A percentile compares a stretch with the other conserved stretches of the same genome.
Conservation (phyloP, 2,329 filamentous ascomycete species). For the Dissoconium aciculare region DNA sequence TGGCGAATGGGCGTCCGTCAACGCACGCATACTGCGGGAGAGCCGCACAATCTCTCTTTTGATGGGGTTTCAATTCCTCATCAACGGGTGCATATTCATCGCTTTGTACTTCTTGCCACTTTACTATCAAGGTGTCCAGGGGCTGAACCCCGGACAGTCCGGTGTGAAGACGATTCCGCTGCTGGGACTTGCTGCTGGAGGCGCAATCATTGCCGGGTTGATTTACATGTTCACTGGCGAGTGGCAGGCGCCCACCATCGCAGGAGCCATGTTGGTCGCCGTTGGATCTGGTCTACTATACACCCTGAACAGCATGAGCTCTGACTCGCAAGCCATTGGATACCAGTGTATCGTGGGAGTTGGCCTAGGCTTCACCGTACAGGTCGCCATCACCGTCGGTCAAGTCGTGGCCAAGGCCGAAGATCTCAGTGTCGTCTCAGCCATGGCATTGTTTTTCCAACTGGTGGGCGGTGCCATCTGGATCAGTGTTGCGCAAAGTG, state of each 20-base stretch:
- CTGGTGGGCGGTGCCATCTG: slow-evolving; percentile 28
- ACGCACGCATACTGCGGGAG: slow-evolving; percentile 25
- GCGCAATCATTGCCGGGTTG: slow-evolving; percentile 27
- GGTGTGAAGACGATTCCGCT: slow-evolving; percentile 33
- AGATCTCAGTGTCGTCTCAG: slow-evolving; percentile 26
- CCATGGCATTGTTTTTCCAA: slow-evolving; percentile 30
- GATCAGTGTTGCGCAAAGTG: slow-evolving; percentile 27
- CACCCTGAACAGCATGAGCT: slow-evolving; percentile 26
- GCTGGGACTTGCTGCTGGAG: slow-evolving; percentile 20
- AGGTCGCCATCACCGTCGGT: slow-evolving; percentile 27
- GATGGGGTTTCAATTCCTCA: slow-evolving; percentile 26
- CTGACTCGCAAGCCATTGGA: slow-evolving; percentile 31
- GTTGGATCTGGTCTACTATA: slow-evolving; percentile 27
- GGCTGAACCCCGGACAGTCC: slow-evolving; percentile 27
- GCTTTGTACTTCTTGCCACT: slow-evolving; percentile 27
- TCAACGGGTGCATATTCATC: slow-evolving; percentile 11
- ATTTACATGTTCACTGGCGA: slow-evolving; percentile 27
- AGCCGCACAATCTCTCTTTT: slow-evolving; percentile 24
- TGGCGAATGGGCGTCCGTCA: slow-evolving; percentile 30
- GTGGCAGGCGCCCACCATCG: slow-evolving; percentile 23
- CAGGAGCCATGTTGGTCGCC: slow-evolving; percentile 2
- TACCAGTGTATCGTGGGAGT: slow-evolving; percentile 33
- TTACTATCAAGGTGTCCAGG: slow-evolving; percentile 34
- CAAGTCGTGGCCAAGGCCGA: slow-evolving; percentile 22
- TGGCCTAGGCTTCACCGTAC: slow-evolving; percentile 29